Conservation (phyloP, 2,329 filamentous ascomycete genomes). For the Aureobasidium melanogenum region DNA sequence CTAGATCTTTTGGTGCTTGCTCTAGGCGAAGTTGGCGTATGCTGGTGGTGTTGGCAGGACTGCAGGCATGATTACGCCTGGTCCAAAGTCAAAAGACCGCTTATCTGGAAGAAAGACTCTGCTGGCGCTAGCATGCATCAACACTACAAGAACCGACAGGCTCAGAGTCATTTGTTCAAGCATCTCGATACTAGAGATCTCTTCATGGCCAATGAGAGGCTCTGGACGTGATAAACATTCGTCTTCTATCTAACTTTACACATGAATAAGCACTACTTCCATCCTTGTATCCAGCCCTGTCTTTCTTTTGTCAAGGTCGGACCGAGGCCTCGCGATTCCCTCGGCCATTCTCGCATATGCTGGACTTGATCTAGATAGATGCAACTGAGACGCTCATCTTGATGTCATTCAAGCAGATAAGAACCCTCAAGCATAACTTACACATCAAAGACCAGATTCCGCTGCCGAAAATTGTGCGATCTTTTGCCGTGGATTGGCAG, state of each 20-base stretch:
- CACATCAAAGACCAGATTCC: not conserved
- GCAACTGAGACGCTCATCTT: not conserved
- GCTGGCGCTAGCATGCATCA: slow-evolving; percentile 12
- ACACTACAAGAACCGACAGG: slow-evolving; percentile 3
- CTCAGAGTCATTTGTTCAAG: slow-evolving; percentile 18
- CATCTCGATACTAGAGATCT: slow-evolving; percentile 23
- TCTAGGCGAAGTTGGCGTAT: slow-evolving; percentile 36
- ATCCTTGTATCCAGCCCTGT: not conserved
- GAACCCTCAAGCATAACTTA: not conserved
- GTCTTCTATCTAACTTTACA: not conserved
- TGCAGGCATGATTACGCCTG: slow-evolving; percentile 34
- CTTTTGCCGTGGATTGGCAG: not conserved
- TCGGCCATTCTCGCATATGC: not conserved
- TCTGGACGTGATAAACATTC: slow-evolving; percentile 18
- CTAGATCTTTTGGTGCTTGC: slow-evolving; percentile 52
- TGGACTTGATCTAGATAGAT: not conserved
- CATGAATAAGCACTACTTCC: not conserved
- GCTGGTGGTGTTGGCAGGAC: slow-evolving; percentile 36
- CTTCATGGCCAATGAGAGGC: slow-evolving; percentile 25
- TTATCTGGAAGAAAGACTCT: slow-evolving; percentile 24
- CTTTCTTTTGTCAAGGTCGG: too few relatives aligned
- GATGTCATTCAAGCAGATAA: not conserved
- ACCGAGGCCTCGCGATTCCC: not conserved
- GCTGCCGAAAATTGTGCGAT: not conserved
- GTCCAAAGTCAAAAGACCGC: slow-evolving; percentile 35